Percentiles rank a stretch among this genome's conserved stretches.
Evolutionary conservation across 495 filamentous ascomycete species (phyloP).

Genomic region (Talaromyces liani): DNA sequence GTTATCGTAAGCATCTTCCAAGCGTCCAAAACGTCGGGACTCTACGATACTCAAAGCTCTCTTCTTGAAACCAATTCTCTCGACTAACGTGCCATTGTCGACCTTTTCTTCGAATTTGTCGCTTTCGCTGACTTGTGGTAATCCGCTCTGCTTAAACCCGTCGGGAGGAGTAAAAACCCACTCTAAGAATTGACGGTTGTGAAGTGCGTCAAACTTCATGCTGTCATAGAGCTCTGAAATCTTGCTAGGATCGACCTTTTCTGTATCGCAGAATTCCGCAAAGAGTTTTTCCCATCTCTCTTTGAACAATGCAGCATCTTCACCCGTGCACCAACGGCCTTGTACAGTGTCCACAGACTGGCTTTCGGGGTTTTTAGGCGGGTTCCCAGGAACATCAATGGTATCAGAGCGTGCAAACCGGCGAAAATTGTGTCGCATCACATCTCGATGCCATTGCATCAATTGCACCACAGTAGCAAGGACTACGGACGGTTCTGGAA

Average conservation of each 20-base stretch:
- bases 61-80: slow-evolving; percentile 42
- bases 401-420: slow-evolving; percentile 59
- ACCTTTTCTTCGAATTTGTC: slow-evolving; percentile 27
- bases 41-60: slow-evolving; percentile 30
- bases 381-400: slow-evolving; percentile 25
- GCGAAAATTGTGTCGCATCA: slow-evolving; percentile 88
- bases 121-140: slow-evolving; percentile 6
- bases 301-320: slow-evolving; percentile 89
- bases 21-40: slow-evolving; percentile 34
- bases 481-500: slow-evolving; percentile 86
- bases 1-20: slow-evolving; percentile 47
- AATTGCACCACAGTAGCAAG: slow-evolving; percentile 86
- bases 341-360: slow-evolving; percentile 67
- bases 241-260: slow-evolving; percentile 97
- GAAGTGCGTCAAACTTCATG: slow-evolving; percentile 98
- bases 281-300: slow-evolving; percentile 99
- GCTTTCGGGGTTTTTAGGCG: slow-evolving; percentile 21
- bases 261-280: slow-evolving; percentile 87
- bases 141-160: slow-evolving; percentile 46
- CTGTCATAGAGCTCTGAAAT: slow-evolving; percentile 97
- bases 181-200: slow-evolving; percentile 95
- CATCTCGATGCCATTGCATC: slow-evolving; percentile 92
- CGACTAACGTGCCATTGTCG: slow-evolving; percentile 34
- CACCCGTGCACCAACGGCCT: slow-evolving; percentile 89
- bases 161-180: slow-evolving; percentile 87